Evolutionary conservation across 768 basidiomycete genomes (phyloP), one percentile per base, ranked within the genome.

Genomic region (Dacryopinax spathularia): DNA sequence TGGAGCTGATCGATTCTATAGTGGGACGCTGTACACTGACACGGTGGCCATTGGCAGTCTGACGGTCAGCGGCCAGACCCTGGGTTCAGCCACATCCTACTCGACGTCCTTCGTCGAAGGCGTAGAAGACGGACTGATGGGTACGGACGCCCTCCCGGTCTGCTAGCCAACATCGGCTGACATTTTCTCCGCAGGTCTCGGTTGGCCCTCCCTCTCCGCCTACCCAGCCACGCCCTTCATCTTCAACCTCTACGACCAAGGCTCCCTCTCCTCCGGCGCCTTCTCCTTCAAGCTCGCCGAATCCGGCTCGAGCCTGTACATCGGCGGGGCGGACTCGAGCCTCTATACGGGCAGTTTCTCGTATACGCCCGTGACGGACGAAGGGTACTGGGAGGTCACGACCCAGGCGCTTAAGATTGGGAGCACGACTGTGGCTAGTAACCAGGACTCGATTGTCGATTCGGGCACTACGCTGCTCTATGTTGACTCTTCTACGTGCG

Each of bases 321-420:
- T 87, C 59, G 84, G 84, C 31, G 84, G 83, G 33, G 75, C 76
- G 3, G 77, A 87, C 70, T 67, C 67, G 2, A 65, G 68, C 12
- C 70, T 78, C 64, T 84, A 80, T 71, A 77, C 77, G 16, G 80
- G 78, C 12, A 68, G 69, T 2, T 71, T 83, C 68, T 77, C 77
- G 15, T 78, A 77, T 31, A 37, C 70, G 33, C 60, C 68, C 1
- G 72, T 79, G 29, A 72, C 70, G 22, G n/a, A 69, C 1, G 60
- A 34, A 22, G 69, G 68, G 12, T 78, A 70, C 67, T 79, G 77
- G 77, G 73, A 79, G 65, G 69, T 78, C 22, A 69, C 60, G 2
- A 33, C 77, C 60, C 73, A 74, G 36, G 68, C 68, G 13, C 64
- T 77, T 27, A 56, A 67, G 31, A 66, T 74, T 2, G 70, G 69